These are phyloP conservation scores for Suillus hirtellus DNA, from an alignment of 768 basidiomycete species.

Conservation along the genomic window DNA sequence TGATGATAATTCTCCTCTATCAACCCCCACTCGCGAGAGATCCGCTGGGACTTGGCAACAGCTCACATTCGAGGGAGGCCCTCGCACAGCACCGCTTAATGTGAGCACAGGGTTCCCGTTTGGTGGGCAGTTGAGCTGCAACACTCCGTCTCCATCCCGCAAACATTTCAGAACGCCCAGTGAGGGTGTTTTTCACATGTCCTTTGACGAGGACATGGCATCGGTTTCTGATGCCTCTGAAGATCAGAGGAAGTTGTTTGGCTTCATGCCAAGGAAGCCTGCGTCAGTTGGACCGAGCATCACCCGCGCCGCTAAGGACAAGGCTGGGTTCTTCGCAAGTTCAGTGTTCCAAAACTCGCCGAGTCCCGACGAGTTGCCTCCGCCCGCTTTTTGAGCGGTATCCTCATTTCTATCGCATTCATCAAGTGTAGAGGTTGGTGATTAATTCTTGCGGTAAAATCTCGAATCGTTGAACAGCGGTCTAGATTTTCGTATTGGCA, in stretches of 20 bases:
- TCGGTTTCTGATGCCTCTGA: constrained; percentile 43
- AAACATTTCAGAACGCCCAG: constrained; percentile 63
- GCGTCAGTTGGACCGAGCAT: constrained; percentile 30
- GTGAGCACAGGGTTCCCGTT: constrained; percentile 43
- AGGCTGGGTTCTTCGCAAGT: constrained; percentile 68
- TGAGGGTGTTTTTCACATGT: constrained; percentile 75
- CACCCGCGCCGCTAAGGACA: constrained; percentile 30
- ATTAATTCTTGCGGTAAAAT: constrained; percentile 9
- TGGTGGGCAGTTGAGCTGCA: constrained; percentile 21
- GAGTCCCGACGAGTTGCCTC: constrained; percentile 78
- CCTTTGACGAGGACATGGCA: constrained; percentile 63
- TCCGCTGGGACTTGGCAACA: constrained; percentile 34
- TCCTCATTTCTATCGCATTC: constrained; percentile 30
- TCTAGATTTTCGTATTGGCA: constrained; percentile 40
- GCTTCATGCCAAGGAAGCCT: constrained; percentile 32
- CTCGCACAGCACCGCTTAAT: constrained; percentile 53
- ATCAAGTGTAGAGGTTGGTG: constrained; percentile 43
- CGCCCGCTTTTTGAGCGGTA: constrained; percentile 55
- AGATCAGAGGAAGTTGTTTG: constrained; percentile 36
- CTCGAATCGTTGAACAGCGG: constrained; percentile 17
- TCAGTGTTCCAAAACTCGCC: constrained; percentile 87
- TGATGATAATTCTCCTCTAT: constrained; percentile 43
- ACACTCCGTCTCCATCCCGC: constrained; percentile 42
- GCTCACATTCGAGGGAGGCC: constrained; percentile 39
- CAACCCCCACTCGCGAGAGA: constrained; percentile 55